Base-by-base conservation (phyloP, 83 land plant species). In the Diphasiastrum complanatum region DNA sequence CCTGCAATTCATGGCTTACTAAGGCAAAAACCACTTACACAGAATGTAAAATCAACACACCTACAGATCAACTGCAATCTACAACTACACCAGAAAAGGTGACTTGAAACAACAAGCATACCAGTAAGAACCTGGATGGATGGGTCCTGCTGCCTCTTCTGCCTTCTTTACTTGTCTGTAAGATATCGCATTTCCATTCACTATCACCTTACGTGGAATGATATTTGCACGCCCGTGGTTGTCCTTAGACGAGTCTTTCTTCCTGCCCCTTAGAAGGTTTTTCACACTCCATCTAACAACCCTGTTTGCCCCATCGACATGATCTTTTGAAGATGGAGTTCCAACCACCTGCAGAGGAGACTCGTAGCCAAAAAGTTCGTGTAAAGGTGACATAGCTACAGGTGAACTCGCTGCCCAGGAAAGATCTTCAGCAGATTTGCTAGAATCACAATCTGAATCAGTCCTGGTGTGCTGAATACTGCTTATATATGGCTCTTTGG, bases 101-200 rank as follows among this genome's bases (percentile, higher is more conserved):
- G 2, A 58, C 22, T 14, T 18, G 19, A 59, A 70, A 24, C 64
- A 27, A 57, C 34, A 2, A 40, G 22, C 61, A 47, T 73, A 89
- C 91, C 91, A 89, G 63, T 89, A 89, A 0, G 71, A 24, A 33
- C 95, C 95, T 45, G 90, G 86, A 19, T 71, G 74, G 47, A 89
- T 78, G 16, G 77, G 69, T 56, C 95, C 95, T 31, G 95, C 95
- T 41, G 66, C 61, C 55, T 83, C 85, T 67, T 90, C 92, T 60
- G 92, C 96, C 65, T 66, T 83, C 72, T 65, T 79, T 43, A 86
- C 66, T 11, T 69, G 18, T 45, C 61, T 75, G 57, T 75, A 83
- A 63, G 92, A 62, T 64, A 90, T 53, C 33, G 67, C 69, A 27
- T 78, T 71, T 23, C 96, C 88, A 75, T 83, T 86, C 19, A 89